Evolutionary conservation across 768 basidiomycete genomes (phyloP).

Genomic region (Russula ochroleuca): DNA sequence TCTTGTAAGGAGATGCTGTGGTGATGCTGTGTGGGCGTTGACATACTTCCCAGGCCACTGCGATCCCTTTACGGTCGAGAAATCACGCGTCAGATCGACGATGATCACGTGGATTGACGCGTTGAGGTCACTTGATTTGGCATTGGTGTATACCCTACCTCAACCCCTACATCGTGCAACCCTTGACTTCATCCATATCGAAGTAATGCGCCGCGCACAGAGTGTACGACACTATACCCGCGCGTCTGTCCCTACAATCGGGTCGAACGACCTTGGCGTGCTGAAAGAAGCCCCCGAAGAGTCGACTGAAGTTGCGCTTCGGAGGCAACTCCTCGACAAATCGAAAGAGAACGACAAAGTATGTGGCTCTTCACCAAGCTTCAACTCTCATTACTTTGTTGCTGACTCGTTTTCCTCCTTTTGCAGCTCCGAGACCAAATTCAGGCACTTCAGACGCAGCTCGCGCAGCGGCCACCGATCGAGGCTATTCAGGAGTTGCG

Average conservation of each 20-base stretch:
- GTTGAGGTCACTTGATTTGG: background rate
- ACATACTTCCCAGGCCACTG: no score
- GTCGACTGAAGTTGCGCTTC: slow-evolving; percentile 20
- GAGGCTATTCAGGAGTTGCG: slow-evolving; percentile 62
- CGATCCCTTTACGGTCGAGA: no score
- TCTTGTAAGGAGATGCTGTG: background rate
- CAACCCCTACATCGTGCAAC: background rate
- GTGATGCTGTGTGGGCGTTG: no score
- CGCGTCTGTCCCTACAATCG: slow-evolving; percentile 10
- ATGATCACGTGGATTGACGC: slow-evolving; percentile 17
- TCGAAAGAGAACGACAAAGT: slow-evolving; percentile 27
- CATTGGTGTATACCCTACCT: slow-evolving; percentile 3
- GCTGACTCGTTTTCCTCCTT: background rate
- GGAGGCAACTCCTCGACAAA: slow-evolving; percentile 27
- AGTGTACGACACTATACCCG: slow-evolving; percentile 26
- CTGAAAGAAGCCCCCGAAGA: slow-evolving; percentile 25
- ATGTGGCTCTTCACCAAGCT: background rate
- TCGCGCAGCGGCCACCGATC: slow-evolving; percentile 62
- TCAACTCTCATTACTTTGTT: background rate
- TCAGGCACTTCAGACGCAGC: slow-evolving; percentile 57
- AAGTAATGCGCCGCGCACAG: slow-evolving; percentile 24
- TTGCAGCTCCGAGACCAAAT: slow-evolving; percentile 59
- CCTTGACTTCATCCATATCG: background rate
- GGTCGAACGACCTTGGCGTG: slow-evolving; percentile 24
- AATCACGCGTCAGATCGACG: background rate